A percentile compares a stretch with the other conserved stretches of the same genome.
Conservation (phyloP, 345 rosid species). For the Populus nigra region DNA sequence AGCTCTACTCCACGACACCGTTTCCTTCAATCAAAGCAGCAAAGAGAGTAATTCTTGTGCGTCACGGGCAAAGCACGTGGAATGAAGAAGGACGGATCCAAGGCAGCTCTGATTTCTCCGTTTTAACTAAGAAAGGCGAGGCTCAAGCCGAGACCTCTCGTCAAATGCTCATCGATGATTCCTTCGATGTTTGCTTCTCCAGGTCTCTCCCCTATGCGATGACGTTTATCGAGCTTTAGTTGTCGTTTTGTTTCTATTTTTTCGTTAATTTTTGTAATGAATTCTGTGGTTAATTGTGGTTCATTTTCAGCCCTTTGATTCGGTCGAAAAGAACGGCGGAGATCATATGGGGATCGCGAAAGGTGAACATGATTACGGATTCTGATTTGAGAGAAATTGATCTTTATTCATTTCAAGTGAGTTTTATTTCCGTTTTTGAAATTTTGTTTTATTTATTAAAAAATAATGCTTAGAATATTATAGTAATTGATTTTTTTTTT, state of each 20-base stretch:
- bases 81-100: slow-evolving; percentile 89
- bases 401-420: slow-evolving; percentile 83
- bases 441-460: not conserved
- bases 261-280: not conserved
- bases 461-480: not conserved
- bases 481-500: not conserved
- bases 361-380: slow-evolving; percentile 57
- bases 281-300: not conserved
- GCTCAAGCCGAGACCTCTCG: slow-evolving; percentile 85
- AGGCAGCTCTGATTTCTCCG: slow-evolving; percentile 87
- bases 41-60: slow-evolving; percentile 84
- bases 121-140: slow-evolving; percentile 85
- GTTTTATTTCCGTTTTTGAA: slow-evolving; percentile 1
- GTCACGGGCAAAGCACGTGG: slow-evolving; percentile 99
- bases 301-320: slow-evolving; percentile 55
- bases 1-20: slow-evolving; percentile 32
- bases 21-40: slow-evolving; percentile 51
- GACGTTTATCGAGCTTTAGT: not conserved
- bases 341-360: slow-evolving; percentile 74
- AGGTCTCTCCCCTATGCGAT: slow-evolving; percentile 37
- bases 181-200: slow-evolving; percentile 78
- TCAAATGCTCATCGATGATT: slow-evolving; percentile 76
- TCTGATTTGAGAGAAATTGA: slow-evolving; percentile 85
- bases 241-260: slow-evolving; percentile 4
- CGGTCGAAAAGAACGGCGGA: slow-evolving; percentile 86